These are phyloP conservation scores for Rhizopus stolonifer DNA, from an alignment of 371 early-diverging fungal species.

Conservation along the genomic window DNA sequence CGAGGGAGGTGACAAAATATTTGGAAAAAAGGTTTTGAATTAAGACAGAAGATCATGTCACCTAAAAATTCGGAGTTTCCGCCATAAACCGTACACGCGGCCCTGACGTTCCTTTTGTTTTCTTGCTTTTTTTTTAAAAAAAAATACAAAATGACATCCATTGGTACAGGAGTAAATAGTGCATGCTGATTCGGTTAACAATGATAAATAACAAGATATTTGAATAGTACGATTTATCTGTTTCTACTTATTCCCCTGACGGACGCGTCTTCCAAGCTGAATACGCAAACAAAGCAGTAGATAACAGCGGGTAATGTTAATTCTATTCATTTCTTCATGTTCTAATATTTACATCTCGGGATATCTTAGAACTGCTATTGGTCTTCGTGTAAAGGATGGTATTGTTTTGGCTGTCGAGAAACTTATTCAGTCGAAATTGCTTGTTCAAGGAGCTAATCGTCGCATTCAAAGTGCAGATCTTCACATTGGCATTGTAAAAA, in stretches of 20 bases:
- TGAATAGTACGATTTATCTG: slow-evolving; percentile 92
- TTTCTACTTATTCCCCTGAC: slow-evolving; percentile 98
- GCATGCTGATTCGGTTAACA: not conserved
- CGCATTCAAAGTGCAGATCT: slow-evolving; percentile 90
- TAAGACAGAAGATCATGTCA: no score
- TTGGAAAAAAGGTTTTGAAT: no score
- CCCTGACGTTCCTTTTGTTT: not conserved
- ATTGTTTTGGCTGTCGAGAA: slow-evolving; percentile 96
- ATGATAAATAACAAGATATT: not conserved
- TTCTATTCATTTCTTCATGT: not conserved
- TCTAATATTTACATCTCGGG: no score
- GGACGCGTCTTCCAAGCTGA: slow-evolving; percentile 98
- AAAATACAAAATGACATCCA: slow-evolving; percentile 56
- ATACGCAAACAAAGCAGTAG: slow-evolving; percentile 97
- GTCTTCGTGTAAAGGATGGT: slow-evolving; percentile 92
- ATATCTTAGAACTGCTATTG: slow-evolving; percentile 77
- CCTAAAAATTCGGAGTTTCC: no score
- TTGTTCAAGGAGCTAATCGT: slow-evolving; percentile 90
- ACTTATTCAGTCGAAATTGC: slow-evolving; percentile 90
- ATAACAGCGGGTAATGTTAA: slow-evolving; percentile 89
- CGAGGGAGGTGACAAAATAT: no score
- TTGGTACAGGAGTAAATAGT: slow-evolving; percentile 68
- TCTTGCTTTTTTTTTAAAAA: not conserved
- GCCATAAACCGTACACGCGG: no score
- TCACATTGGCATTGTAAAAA: slow-evolving; percentile 87